phyloP scores from a whole-genome alignment of 139 green algal species.

The Chlamydomonas incerta region DNA sequence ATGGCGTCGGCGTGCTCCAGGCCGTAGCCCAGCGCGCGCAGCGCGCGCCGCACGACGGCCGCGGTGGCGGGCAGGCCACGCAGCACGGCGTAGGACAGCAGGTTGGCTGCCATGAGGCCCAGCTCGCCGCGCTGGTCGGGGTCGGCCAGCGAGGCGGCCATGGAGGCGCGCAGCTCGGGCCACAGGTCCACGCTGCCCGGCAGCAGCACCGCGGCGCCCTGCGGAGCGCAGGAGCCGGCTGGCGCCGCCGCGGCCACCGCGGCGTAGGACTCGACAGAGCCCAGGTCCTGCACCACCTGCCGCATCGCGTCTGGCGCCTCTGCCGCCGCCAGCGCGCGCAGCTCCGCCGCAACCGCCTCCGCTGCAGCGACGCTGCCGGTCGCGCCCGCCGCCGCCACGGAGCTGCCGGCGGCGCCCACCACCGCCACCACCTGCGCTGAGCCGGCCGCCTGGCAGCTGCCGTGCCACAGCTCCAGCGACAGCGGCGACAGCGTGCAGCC shows the following conservation, averaged over 20 bases:
- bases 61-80: slow-evolving; percentile 20
- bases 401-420: neutral
- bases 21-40: neutral
- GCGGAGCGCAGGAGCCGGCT: neutral
- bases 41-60: neutral
- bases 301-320: neutral
- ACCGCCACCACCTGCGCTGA: neutral
- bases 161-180: too few relatives aligned
- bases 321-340: neutral
- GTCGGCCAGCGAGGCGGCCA: neutral
- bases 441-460: neutral
- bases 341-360: neutral
- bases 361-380: neutral
- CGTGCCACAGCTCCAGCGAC: slow-evolving; percentile 28
- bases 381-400: neutral
- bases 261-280: neutral
- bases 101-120: neutral
- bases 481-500: neutral
- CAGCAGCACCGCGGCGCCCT: slow-evolving; percentile 6
- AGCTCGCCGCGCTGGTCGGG: neutral
- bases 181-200: neutral
- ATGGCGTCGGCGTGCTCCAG: slow-evolving; percentile 19
- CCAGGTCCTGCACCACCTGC: slow-evolving; percentile 2
- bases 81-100: slow-evolving; percentile 25
- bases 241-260: neutral